phyloP scores from a whole-genome alignment of 176 grass and related monocot species.

The Triticum urartu region DNA sequence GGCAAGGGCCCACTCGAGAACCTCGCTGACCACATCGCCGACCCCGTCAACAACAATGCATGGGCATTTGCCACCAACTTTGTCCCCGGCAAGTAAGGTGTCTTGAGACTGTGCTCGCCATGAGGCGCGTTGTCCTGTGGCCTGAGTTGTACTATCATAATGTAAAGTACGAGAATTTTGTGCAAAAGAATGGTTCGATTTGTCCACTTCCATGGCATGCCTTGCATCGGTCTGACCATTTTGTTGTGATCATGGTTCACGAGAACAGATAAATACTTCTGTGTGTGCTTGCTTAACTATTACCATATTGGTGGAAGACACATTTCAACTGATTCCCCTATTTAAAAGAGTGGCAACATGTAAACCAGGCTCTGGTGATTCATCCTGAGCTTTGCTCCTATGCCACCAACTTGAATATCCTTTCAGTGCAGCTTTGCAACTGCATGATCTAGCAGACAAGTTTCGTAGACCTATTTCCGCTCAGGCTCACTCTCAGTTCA shows the following conservation, averaged over 20 bases:
- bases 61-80: background rate
- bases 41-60: background rate
- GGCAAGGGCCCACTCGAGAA: slow-evolving; percentile 8
- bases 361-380: too few species aligned
- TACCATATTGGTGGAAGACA: background rate
- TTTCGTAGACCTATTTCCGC: too few species aligned
- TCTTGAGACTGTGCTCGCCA: background rate
- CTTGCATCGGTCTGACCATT: background rate
- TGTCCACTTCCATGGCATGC: background rate
- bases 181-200: background rate
- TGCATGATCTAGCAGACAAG: too few species aligned
- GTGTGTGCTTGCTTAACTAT: background rate
- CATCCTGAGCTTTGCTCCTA: background rate
- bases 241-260: background rate
- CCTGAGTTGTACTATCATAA: background rate
- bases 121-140: too few species aligned
- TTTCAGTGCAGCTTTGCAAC: too few species aligned
- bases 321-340: background rate
- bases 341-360: too few species aligned
- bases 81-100: background rate
- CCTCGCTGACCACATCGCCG: background rate
- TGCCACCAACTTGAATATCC: too few species aligned
- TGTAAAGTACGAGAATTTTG: background rate
- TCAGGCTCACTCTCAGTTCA: too few species aligned
- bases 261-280: background rate